Evolutionary conservation across 2,329 filamentous ascomycete species (phyloP), one percentile per base, ranked within the genome.

Genomic region (Byssochlamys sp.): DNA sequence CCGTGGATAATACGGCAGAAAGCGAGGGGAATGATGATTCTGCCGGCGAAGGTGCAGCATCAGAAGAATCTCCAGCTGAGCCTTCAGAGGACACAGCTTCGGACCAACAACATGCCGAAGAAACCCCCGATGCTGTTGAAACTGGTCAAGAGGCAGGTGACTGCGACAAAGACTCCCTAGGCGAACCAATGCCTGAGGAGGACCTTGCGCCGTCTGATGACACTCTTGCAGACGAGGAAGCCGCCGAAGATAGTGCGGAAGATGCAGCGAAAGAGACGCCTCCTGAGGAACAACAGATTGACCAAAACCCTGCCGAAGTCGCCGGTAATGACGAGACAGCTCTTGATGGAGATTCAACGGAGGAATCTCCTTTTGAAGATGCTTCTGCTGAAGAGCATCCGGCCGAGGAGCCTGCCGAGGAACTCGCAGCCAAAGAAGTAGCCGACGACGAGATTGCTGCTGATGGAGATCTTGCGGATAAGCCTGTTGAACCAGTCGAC

Each of bases 81-180:
- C 31, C 58, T 26, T 24, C 59, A 58, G 24, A 60, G 45, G 55
- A 55, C 27, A 29, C 59, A 6, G 59, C 58, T n/a, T 54, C 57
- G n/a, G 55, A n/a, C 29, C 50, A 59, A 56, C 51, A 58, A 35
- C 39, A 56, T 6, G 48, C 52, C 24, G 27, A 59, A 11, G 60
- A 62, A 35, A 62, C 63, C 24, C 33, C 52, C 24, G 58, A 63
- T 29, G 56, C 62, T 19, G 59, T 61, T 28, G 57, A 61, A n/a
- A 55, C 53, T 39, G 59, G 63, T 12, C 31, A 61, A 51, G 49
- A 53, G 19, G 53, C 58, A 29, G 62, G 56, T 26, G 57, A 51
- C 50, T 19, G 54, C 54, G 26, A 31, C 52, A 35, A 52, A 49
- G 52, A 58, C 39, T 56, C 59, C 19, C 26, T 54, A 39, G 59